Base-by-base conservation (phyloP, 2,329 filamentous ascomycete genomes). In the Colletotrichum noveboracense region DNA sequence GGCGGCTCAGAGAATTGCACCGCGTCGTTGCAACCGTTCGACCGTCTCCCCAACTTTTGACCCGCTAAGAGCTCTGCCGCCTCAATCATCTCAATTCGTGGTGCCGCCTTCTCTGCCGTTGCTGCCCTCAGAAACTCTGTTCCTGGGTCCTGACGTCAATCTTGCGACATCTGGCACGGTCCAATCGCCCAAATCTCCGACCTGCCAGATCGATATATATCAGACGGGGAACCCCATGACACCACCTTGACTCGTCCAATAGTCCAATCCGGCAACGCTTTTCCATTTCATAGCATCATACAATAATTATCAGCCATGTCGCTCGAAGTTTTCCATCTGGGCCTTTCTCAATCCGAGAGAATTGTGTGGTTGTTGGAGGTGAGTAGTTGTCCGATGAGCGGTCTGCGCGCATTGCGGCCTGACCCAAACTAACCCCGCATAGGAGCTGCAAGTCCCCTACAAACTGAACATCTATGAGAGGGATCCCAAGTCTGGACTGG, bases 311-410 rank as follows among this genome's bases (percentile, higher is more conserved):
- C 21, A 34, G 67, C n/a, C 38, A 78, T 78, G 77, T 72, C 77
- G 55, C 43, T 78, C 34, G 69, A 77, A 67, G 66, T 78, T 38
- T 78, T 75, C 43, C 77, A 78, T 26, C 30, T 78, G 65, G 74
- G 71, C 16, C 71, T 78, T 4, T 78, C 77, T 14, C 76, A 78
- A 32, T 78, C 77, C 26, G 77, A 78, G 68, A 76, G 77, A 26
- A 69, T 78, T 10, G 74, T 78, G 13, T 78, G 77, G 77, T 52
- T 78, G 21, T 64, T 78, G 43, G 77, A 76, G 64, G 74, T 74
- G 21, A 32, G 73, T 38, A 30, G 7, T 30, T 30, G 28, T 34
- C 18, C 12, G 32, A 43, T 26, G n/a, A 56, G 28, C 38, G 30
- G 43, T 24, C 13, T 66, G 30, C 32, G 7, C 24, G 14, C 26